A percentile compares a stretch with the other conserved stretches of the same genome.
Evolutionary conservation across 2,329 filamentous ascomycete species (phyloP).

Genomic region (Scytalidium sp.): DNA sequence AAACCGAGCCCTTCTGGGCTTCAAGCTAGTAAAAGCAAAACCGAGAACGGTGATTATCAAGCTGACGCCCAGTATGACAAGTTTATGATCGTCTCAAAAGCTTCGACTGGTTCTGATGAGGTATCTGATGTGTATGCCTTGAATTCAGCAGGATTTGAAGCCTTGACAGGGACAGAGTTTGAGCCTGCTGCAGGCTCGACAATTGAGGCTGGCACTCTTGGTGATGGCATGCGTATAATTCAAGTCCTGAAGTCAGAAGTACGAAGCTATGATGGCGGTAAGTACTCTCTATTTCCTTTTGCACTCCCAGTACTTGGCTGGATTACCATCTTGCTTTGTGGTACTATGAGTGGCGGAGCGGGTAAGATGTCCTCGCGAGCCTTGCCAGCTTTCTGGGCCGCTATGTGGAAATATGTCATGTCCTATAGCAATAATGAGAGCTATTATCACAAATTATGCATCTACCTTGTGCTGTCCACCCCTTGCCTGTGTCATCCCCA

Average conservation of each 20-base stretch:
- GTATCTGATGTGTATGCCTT: constrained; percentile 76
- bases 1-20: constrained; percentile 62
- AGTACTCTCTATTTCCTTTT: constrained; percentile 34
- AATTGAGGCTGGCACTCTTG: constrained; percentile 79
- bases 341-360: not conserved
- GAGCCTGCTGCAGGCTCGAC: constrained; percentile 86
- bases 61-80: constrained; percentile 65
- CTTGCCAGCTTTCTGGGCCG: constrained; percentile 20
- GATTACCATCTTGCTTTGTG: constrained; percentile 2
- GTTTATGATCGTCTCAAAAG: constrained; percentile 80
- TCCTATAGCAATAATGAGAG: constrained; percentile 39
- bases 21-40: constrained; percentile 43
- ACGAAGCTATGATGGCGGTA: constrained; percentile 85
- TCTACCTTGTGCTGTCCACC: constrained; percentile 13
- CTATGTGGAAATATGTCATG: constrained; percentile 30
- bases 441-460: constrained; percentile 23
- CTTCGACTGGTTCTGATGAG: constrained; percentile 61
- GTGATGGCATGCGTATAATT: constrained; percentile 76
- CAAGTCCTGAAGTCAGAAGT: constrained; percentile 87
- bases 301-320: constrained; percentile 2
- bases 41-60: constrained; percentile 48
- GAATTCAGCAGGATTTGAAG: constrained; percentile 70
- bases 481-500: not conserved
- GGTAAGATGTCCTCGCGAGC: not conserved
- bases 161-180: constrained; percentile 81